Evolutionary conservation across 768 basidiomycete species (phyloP), one percentile per base, ranked within the genome.

Genomic region (Hygrophoropsis aurantiaca): DNA sequence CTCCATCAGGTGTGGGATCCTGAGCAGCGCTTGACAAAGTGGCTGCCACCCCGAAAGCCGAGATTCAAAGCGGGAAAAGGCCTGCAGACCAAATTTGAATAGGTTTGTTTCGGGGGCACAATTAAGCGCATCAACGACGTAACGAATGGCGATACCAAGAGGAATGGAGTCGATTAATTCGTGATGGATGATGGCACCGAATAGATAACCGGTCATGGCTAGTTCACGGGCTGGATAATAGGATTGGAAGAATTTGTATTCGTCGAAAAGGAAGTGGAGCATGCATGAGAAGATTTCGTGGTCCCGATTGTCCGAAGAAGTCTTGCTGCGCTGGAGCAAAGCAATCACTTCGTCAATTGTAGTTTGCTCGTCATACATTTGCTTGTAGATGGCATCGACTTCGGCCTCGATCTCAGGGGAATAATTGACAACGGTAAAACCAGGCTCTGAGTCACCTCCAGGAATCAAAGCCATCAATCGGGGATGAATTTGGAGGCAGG

Each of bases 251-350:
- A 97, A 99, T 61, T 94, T 94, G 82, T 97, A 97, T 71, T 99
- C 97, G 81, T 98, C 97, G 70, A 99, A 97, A 36, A 99, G 81
- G 76, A 97, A 95, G 73, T 97, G 94, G 42, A 99, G 85, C 85
- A 97, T 97, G 81, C 94, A 97, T n/a, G 94, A 97, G 63, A 97
- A 97, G 52, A 97, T 82, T 69, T 98, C 93, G 64, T 95, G 92
- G 57, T 97, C 94, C 46, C 85, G 83, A 37, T 85, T 70, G 56
- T 87, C 90, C 25, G 80, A 76, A 24, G 94, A 94, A 41, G 79
- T 81, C 62, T 94, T 93, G 73, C 85, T 82, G 45, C 84, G 81
- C 67, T 90, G 87, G 21, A 99, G 82, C 70, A 93, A 84, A 21
- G 79, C 71, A 51, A 97, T 89, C 53, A 98, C 93, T 52, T 95